Percentiles rank a stretch among this genome's conserved stretches.
These are phyloP conservation scores for Penicillium sp. DNA, from an alignment of 2,329 filamentous ascomycete species.

Conservation along the genomic window DNA sequence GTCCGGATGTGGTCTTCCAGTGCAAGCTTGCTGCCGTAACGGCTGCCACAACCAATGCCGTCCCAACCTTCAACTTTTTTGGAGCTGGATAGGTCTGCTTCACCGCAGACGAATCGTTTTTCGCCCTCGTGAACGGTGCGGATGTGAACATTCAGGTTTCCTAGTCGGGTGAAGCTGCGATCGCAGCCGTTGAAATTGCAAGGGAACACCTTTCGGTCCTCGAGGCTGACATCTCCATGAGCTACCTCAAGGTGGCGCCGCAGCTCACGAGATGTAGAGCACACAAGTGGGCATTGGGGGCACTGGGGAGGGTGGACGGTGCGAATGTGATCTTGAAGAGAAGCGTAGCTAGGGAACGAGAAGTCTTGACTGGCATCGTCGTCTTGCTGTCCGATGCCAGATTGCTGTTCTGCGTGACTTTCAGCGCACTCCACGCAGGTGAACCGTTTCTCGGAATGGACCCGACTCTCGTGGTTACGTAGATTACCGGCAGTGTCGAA, in stretches of 20 bases:
- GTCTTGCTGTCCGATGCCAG: slow-evolving; percentile 25
- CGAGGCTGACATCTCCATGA: slow-evolving; percentile 63
- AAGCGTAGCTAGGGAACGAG: slow-evolving; percentile 70
- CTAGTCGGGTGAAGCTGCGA: slow-evolving; percentile 76
- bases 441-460: slow-evolving; percentile 70
- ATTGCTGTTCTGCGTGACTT: slow-evolving; percentile 40
- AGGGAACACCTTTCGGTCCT: slow-evolving; percentile 64
- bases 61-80: slow-evolving; percentile 66
- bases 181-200: slow-evolving; percentile 71
- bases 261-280: slow-evolving; percentile 66
- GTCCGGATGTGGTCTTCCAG: slow-evolving; percentile 84
- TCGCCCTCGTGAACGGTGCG: slow-evolving; percentile 74
- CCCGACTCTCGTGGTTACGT: slow-evolving; percentile 67
- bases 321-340: slow-evolving; percentile 73
- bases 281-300: slow-evolving; percentile 70
- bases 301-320: slow-evolving; percentile 73
- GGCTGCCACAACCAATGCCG: slow-evolving; percentile 69
- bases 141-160: slow-evolving; percentile 81
- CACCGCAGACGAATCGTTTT: slow-evolving; percentile 74
- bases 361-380: slow-evolving; percentile 35
- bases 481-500: slow-evolving; percentile 75
- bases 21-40: slow-evolving; percentile 74
- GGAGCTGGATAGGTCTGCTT: slow-evolving; percentile 61
- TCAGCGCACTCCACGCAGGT: slow-evolving; percentile 74
- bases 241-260: slow-evolving; percentile 76